These are phyloP conservation scores for Aspergillus ellipticus DNA, from an alignment of 495 filamentous ascomycete genomes.

Conservation along the genomic window DNA sequence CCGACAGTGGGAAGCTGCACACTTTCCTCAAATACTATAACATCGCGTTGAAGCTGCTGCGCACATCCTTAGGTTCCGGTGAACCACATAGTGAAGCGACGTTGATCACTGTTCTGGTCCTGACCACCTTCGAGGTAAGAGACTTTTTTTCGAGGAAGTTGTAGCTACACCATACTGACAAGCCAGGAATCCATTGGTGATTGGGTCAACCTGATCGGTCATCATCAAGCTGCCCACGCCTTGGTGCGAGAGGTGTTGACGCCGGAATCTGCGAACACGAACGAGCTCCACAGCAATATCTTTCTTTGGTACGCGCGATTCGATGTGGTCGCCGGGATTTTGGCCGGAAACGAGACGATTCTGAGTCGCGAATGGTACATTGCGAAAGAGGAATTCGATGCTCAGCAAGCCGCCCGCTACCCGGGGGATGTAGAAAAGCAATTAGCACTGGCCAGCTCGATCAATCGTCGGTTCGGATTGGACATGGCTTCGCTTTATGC, in stretches of 20 bases:
- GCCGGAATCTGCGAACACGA: slow-evolving; percentile 69
- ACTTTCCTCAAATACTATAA: slow-evolving; percentile 90
- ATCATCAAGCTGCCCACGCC: slow-evolving; percentile 84
- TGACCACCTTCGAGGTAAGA: slow-evolving; percentile 88
- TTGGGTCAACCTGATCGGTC: slow-evolving; percentile 86
- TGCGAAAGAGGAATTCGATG: slow-evolving; percentile 58
- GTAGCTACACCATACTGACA: slow-evolving; percentile 1
- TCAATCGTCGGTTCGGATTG: slow-evolving; percentile 68
- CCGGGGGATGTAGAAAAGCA: slow-evolving; percentile 63
- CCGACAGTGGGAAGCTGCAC: slow-evolving; percentile 65
- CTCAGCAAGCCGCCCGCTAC: slow-evolving; percentile 51
- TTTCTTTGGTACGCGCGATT: slow-evolving; percentile 87
- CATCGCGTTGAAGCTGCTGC: slow-evolving; percentile 71
- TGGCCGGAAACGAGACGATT: slow-evolving; percentile 73
- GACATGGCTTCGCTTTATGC: slow-evolving; percentile 81
- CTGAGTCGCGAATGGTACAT: slow-evolving; percentile 80
- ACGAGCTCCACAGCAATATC: slow-evolving; percentile 63
- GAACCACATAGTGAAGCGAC: slow-evolving; percentile 71
- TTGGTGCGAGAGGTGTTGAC: slow-evolving; percentile 75
- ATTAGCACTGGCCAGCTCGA: slow-evolving; percentile 60
- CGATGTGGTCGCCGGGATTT: slow-evolving; percentile 77
- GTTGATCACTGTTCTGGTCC: slow-evolving; percentile 82
- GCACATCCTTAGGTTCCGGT: slow-evolving; percentile 64
- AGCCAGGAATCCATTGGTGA: slow-evolving; percentile 88
- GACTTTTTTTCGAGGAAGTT: neutral